These are phyloP conservation scores for Boletellus sp. DNA, from an alignment of 768 basidiomycete species.

Conservation along the genomic window DNA sequence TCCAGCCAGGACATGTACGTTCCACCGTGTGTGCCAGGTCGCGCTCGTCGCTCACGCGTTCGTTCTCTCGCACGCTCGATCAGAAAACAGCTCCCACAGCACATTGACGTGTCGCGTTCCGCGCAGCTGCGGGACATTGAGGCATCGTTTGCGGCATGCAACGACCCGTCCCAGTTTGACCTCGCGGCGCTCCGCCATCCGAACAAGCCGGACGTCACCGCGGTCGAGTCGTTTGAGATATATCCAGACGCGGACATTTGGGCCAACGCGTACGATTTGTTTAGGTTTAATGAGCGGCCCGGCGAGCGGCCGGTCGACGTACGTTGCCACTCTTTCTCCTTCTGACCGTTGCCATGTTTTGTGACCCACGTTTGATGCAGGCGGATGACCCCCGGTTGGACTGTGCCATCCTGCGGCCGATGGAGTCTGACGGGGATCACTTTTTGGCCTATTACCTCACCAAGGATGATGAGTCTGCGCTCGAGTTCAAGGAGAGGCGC, in stretches of 20 bases:
- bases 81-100: constrained; percentile 46
- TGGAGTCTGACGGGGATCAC: constrained; percentile 85
- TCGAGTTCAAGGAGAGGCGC: constrained; percentile 60
- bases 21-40: background rate
- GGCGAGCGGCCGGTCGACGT: constrained; percentile 76
- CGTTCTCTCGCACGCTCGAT: constrained; percentile 9
- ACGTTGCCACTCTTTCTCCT: constrained; percentile 19
- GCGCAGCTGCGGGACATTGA: constrained; percentile 81
- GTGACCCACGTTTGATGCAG: constrained; percentile 37
- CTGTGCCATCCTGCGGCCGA: constrained; percentile 81
- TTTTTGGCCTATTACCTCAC: constrained; percentile 86
- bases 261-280: constrained; percentile 86
- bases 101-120: constrained; percentile 66
- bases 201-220: constrained; percentile 69
- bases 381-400: constrained; percentile 76
- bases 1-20: constrained; percentile 53
- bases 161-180: constrained; percentile 56
- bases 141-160: constrained; percentile 58
- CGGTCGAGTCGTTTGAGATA: constrained; percentile 78
- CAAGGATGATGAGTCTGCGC: constrained; percentile 66
- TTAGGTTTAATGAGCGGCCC: constrained; percentile 81
- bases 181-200: constrained; percentile 66
- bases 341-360: background rate
- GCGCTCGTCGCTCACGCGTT: background rate
- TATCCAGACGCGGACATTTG: constrained; percentile 84